These are phyloP conservation scores for Davidsoniella neocaledoniae DNA, from an alignment of 2,329 filamentous ascomycete species.

Conservation along the genomic window DNA sequence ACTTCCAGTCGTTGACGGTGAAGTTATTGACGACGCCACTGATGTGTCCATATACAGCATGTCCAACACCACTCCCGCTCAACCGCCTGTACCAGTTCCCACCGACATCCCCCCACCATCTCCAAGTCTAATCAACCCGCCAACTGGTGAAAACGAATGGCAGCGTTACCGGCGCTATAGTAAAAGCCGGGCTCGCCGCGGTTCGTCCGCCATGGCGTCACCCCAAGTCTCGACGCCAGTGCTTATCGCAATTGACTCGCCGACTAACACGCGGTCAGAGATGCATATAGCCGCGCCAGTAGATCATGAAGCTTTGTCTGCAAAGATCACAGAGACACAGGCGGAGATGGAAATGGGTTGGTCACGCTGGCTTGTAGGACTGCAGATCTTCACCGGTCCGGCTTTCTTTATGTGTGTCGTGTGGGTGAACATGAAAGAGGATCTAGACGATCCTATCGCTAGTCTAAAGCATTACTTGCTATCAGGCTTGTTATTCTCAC, in stretches of 20 bases:
- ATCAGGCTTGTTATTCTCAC: conserved; percentile 50
- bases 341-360: conserved; percentile 40
- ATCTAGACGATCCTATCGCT: conserved; percentile 33
- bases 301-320: conserved; percentile 4
- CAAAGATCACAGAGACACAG: conserved; percentile 7
- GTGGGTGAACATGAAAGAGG: conserved; percentile 50
- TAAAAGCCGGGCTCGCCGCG: conserved; percentile 18
- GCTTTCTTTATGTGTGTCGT: conserved; percentile 64
- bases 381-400: conserved; percentile 78
- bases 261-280: conserved; percentile 12
- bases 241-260: conserved; percentile 17
- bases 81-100: background rate
- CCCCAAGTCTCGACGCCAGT: conserved; percentile 19
- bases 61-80: background rate
- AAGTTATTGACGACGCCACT: conserved; percentile 29
- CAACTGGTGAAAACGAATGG: conserved; percentile 28
- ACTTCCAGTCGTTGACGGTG: conserved; percentile 71
- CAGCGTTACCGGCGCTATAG: conserved; percentile 38
- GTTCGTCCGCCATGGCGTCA: conserved; percentile 14
- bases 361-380: conserved; percentile 77
- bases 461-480: conserved; percentile 41
- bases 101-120: conserved; percentile 21
- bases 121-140: background rate
- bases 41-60: conserved; percentile 4
- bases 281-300: conserved; percentile 1